phyloP scores from a whole-genome alignment of 768 basidiomycete species.

The Galerina marginata region DNA sequence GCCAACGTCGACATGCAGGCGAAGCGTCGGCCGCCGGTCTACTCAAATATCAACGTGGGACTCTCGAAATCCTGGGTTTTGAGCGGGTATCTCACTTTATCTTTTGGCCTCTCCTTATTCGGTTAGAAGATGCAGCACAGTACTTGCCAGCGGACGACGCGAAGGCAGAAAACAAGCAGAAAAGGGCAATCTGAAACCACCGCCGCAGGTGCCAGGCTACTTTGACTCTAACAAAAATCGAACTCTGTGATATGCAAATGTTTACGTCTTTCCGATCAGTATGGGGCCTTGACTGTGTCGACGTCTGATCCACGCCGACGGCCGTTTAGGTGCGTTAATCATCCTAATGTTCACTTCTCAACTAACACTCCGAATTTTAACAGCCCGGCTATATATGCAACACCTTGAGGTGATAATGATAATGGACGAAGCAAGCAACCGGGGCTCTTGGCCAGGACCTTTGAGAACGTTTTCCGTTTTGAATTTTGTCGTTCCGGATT shows the following conservation, averaged over 20 bases:
- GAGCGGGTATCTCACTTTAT: slow-evolving; percentile 45
- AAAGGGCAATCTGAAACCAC: slow-evolving; percentile 53
- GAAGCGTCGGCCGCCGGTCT: slow-evolving; percentile 63
- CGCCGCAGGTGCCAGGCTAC: slow-evolving; percentile 62
- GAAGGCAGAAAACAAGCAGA: slow-evolving; percentile 33
- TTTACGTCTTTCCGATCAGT: slow-evolving; percentile 67
- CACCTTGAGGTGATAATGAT: slow-evolving; percentile 60
- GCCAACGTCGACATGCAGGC: slow-evolving; percentile 49
- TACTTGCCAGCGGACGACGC: slow-evolving; percentile 64
- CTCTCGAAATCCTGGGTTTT: slow-evolving; percentile 48
- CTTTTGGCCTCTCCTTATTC: slow-evolving; percentile 11
- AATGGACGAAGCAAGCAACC: slow-evolving; percentile 55
- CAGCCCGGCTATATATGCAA: slow-evolving; percentile 64
- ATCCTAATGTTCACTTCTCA: not conserved
- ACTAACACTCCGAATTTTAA: not conserved
- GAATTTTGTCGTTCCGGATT: slow-evolving; percentile 82
- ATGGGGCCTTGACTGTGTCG: slow-evolving; percentile 82
- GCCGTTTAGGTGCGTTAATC: slow-evolving; percentile 50
- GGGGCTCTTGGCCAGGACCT: slow-evolving; percentile 83
- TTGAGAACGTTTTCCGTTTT: slow-evolving; percentile 85
- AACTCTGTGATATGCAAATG: slow-evolving; percentile 50
- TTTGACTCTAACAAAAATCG: slow-evolving; percentile 66
- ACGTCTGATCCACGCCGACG: slow-evolving; percentile 79
- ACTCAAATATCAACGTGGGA: slow-evolving; percentile 47
- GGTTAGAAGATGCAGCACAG: slow-evolving; percentile 54